phyloP scores from a whole-genome alignment of 371 early-diverging fungal genomes.

The Lichtheimia corymbifera region DNA sequence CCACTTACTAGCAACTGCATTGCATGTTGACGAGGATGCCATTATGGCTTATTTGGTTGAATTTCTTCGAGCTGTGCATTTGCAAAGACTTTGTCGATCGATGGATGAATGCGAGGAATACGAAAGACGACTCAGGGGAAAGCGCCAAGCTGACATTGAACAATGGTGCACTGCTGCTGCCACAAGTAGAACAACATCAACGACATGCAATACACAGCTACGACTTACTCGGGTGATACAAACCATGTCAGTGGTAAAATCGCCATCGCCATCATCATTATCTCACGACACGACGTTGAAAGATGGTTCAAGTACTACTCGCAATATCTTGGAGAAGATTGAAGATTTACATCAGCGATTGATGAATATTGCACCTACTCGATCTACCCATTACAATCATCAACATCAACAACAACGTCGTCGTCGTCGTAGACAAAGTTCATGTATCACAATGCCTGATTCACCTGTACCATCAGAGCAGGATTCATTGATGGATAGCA shows the following conservation, averaged over 20 bases:
- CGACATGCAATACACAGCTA: slow-evolving; percentile 29
- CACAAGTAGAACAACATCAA: too few species aligned
- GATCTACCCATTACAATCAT: slow-evolving; percentile 6
- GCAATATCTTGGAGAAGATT: slow-evolving; percentile 19
- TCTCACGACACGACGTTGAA: slow-evolving; percentile 19
- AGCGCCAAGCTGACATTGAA: slow-evolving; percentile 18
- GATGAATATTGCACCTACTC: slow-evolving; percentile 31
- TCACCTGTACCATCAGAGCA: neutral
- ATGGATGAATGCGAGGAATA: too few species aligned
- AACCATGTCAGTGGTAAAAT: slow-evolving; percentile 12
- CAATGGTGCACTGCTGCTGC: slow-evolving; percentile 8
- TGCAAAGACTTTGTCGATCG: neutral
- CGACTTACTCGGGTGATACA: slow-evolving; percentile 27
- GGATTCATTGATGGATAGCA: neutral
- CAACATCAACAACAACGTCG: neutral
- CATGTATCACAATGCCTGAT: slow-evolving; percentile 9
- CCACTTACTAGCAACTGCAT: slow-evolving; percentile 9
- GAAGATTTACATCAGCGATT: slow-evolving; percentile 30
- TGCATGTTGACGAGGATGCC: slow-evolving; percentile 18
- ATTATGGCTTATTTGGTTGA: slow-evolving; percentile 22
- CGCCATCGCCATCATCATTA: too few species aligned
- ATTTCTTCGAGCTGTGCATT: slow-evolving; percentile 16
- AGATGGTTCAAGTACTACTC: slow-evolving; percentile 23
- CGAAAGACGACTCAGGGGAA: neutral
- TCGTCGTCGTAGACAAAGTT: neutral